Evolutionary conservation across 2,329 filamentous ascomycete species (phyloP).

Genomic region (Pleomassaria siparia): DNA sequence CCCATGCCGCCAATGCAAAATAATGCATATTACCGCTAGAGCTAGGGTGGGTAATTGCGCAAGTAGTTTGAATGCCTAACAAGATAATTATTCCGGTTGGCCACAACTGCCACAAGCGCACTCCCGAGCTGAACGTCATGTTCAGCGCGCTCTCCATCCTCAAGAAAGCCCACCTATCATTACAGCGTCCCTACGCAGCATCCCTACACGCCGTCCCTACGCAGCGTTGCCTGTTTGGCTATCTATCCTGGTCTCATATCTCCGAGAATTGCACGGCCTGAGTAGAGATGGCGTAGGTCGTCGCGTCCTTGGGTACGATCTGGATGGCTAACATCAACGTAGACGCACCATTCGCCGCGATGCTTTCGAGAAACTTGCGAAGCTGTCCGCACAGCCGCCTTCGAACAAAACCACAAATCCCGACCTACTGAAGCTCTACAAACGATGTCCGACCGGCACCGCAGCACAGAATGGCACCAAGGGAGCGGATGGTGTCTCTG

Average conservation of each 20-base stretch:
- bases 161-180: too few species aligned
- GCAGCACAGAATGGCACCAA: conserved; percentile 15
- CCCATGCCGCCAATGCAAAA: too few species aligned
- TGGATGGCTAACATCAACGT: not conserved
- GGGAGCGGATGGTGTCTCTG: conserved; percentile 7
- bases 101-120: conserved; percentile 1
- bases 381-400: conserved; percentile 46
- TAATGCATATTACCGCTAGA: too few species aligned
- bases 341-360: conserved; percentile 47
- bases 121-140: not conserved
- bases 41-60: too few species aligned
- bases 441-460: conserved; percentile 31
- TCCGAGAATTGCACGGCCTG: not conserved
- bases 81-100: not conserved
- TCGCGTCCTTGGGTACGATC: not conserved
- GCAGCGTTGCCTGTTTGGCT: too few species aligned
- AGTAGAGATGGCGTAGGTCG: not conserved
- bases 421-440: conserved; percentile 48
- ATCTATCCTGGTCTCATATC: too few species aligned
- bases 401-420: conserved; percentile 27
- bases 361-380: conserved; percentile 54
- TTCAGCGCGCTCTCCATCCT: too few species aligned
- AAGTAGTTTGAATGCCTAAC: not conserved
- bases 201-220: too few species aligned
- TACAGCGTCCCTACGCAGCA: too few species aligned